Conservation (phyloP, 1,284 basidiomycete species). For the Ganoderma lucidum region DNA sequence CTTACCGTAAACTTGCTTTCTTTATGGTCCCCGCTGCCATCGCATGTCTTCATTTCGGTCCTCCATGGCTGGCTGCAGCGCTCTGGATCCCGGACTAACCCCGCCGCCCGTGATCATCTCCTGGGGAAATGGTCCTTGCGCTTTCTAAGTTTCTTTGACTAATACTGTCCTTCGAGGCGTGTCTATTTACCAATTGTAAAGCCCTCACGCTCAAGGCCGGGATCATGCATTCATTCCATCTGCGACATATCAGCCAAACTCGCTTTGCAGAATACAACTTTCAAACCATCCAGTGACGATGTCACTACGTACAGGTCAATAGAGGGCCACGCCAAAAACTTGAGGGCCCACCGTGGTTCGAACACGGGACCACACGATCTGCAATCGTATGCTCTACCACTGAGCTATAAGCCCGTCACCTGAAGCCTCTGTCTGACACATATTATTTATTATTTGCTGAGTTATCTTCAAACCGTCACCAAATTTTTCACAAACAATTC, state of each 20-base stretch:
- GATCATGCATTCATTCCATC: background rate
- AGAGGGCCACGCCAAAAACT: slow-evolving; percentile 2
- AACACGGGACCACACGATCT: slow-evolving; percentile 34
- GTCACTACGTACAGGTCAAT: no score
- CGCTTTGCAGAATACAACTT: background rate
- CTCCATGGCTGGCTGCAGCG: background rate
- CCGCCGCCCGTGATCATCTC: background rate
- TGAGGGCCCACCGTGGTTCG: slow-evolving; percentile 34
- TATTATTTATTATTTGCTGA: background rate
- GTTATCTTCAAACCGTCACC: background rate
- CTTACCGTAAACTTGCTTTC: slow-evolving; percentile 2
- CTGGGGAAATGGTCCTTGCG: slow-evolving; percentile 1
- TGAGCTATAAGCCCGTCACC: slow-evolving; percentile 29
- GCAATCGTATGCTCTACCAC: slow-evolving; percentile 36
- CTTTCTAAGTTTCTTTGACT: slow-evolving; percentile 1
- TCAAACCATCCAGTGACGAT: no score
- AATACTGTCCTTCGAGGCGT: background rate
- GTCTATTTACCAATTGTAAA: background rate
- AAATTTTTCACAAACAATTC: no score
- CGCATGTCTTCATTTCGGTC: background rate
- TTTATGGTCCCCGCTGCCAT: background rate
- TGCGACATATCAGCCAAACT: background rate
- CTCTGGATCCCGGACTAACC: background rate
- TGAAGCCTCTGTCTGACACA: background rate
- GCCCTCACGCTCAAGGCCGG: background rate